Conservation (phyloP, 768 basidiomycete genomes). For the Mycena chlorophos region DNA sequence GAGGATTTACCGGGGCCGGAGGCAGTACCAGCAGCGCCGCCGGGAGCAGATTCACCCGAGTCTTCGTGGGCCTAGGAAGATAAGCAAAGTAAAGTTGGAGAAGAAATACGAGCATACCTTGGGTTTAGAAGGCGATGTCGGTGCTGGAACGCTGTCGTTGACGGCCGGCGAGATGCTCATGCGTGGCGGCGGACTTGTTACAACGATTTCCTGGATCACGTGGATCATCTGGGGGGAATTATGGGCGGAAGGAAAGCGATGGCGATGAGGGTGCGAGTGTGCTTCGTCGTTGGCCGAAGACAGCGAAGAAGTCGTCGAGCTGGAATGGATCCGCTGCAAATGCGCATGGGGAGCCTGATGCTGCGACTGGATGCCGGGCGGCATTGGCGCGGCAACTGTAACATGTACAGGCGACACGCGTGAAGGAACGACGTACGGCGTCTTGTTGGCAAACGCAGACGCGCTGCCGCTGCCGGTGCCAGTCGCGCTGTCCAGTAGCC, state of each 20-base stretch:
- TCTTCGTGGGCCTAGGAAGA: background rate
- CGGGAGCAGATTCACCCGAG: too few relatives aligned
- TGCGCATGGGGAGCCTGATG: background rate
- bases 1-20: too few relatives aligned
- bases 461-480: background rate
- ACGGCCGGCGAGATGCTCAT: background rate
- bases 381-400: background rate
- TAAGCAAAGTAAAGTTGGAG: background rate
- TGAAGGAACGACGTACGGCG: background rate
- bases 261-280: slow-evolving; percentile 4
- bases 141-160: background rate
- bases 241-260: background rate
- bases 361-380: slow-evolving; percentile 2
- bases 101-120: slow-evolving; percentile 14
- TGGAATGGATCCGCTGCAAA: slow-evolving; percentile 19
- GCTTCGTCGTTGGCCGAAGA: slow-evolving; percentile 3
- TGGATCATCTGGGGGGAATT: too few relatives aligned
- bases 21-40: background rate
- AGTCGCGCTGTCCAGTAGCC: slow-evolving; percentile 13
- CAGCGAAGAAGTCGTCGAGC: slow-evolving; percentile 14
- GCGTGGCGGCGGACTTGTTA: background rate
- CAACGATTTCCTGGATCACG: too few relatives aligned
- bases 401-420: slow-evolving; percentile 10
- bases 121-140: slow-evolving; percentile 19
- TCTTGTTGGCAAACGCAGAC: background rate